A percentile compares a stretch with the other conserved stretches of the same genome.
Evolutionary conservation across 306 rosid genomes (phyloP).

Genomic region (Prunus salicina): DNA sequence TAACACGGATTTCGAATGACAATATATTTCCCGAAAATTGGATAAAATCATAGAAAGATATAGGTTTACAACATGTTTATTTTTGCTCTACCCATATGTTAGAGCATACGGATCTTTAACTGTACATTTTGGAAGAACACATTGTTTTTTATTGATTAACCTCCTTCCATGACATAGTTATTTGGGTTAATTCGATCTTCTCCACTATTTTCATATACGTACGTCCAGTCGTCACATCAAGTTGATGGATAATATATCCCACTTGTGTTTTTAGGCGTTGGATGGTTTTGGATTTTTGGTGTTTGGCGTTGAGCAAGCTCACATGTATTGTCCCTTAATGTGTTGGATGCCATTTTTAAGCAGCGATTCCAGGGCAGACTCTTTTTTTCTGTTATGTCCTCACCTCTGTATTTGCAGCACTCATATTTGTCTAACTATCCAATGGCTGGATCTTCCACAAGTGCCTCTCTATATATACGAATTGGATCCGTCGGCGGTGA

Average conservation of each 20-base stretch:
- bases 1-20: too few species aligned
- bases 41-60: too few species aligned
- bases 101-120: too few species aligned
- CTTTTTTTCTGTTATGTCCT: too few species aligned
- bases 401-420: not conserved
- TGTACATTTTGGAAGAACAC: too few species aligned
- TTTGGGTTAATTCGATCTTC: not conserved
- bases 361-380: not conserved
- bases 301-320: constrained; percentile 7
- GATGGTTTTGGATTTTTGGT: constrained; percentile 26
- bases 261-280: constrained; percentile 13
- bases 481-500: constrained; percentile 37
- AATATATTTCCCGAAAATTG: too few species aligned
- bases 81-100: too few species aligned
- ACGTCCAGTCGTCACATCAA: constrained; percentile 26
- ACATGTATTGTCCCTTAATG: constrained; percentile 22
- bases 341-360: not conserved
- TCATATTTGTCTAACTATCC: constrained; percentile 10
- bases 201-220: not conserved
- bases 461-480: constrained; percentile 18
- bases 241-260: constrained; percentile 14
- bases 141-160: too few species aligned
- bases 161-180: too few species aligned
- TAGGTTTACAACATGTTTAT: too few species aligned
- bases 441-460: not conserved